phyloP scores from a whole-genome alignment of 305 asterid genomes.

The Rubia balearica region DNA sequence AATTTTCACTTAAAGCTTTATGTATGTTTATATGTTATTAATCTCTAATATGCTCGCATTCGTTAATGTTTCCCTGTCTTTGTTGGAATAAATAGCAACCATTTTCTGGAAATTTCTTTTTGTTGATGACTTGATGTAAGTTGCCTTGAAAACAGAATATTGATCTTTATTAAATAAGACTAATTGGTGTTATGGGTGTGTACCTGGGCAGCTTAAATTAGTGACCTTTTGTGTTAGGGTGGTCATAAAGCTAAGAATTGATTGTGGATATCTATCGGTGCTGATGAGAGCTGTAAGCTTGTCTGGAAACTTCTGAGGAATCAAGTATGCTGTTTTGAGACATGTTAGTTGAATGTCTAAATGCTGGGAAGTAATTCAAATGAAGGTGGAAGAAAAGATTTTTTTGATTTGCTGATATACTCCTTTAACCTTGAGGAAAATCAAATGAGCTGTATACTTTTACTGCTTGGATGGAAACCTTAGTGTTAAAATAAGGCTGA shows the following conservation, averaged over 20 bases:
- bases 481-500: not conserved
- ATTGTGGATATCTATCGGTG: not conserved
- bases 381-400: not conserved
- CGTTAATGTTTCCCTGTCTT: not conserved
- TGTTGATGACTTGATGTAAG: not conserved
- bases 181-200: not conserved
- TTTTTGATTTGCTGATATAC: not conserved
- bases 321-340: not conserved
- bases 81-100: not conserved
- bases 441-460: not conserved
- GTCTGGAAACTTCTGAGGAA: not conserved
- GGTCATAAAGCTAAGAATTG: not conserved
- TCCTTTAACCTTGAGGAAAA: not conserved
- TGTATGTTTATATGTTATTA: not conserved
- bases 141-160: not conserved
- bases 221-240: not conserved
- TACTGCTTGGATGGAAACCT: not conserved
- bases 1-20: not conserved
- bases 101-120: not conserved
- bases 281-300: not conserved
- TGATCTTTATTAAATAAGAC: not conserved
- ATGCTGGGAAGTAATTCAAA: not conserved
- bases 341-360: not conserved
- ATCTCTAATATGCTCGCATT: not conserved
- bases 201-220: not conserved